Evolutionary conservation across 768 basidiomycete species (phyloP).

Genomic region (Leccinum aurantiacum): DNA sequence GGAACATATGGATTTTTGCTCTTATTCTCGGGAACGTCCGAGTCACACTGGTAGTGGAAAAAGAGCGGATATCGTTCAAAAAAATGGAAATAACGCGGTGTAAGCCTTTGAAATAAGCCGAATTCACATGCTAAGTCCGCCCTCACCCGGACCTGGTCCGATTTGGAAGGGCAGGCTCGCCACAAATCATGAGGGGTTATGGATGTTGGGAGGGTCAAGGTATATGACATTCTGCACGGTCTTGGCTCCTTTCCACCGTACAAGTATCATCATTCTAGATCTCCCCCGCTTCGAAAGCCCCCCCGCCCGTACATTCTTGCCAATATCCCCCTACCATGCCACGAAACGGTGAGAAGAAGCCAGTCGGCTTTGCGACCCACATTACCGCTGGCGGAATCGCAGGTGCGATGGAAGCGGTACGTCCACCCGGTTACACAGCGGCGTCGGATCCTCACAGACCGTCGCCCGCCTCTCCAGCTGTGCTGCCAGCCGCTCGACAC

Average conservation of each 20-base stretch:
- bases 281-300: neutral
- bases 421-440: conserved; percentile 21
- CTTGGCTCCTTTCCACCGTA: neutral
- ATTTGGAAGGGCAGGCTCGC: conserved; percentile 7
- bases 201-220: neutral
- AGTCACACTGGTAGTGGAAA: conserved; percentile 10
- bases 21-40: neutral
- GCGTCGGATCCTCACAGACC: conserved; percentile 2
- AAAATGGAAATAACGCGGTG: conserved; percentile 22
- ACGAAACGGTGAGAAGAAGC: conserved; percentile 62
- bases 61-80: conserved; percentile 21
- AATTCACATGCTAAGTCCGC: conserved; percentile 37
- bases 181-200: conserved; percentile 23
- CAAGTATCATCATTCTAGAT: neutral
- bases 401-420: conserved; percentile 88
- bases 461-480: conserved; percentile 41
- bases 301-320: neutral
- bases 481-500: conserved; percentile 94
- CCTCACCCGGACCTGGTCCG: neutral
- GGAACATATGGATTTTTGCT: conserved; percentile 7
- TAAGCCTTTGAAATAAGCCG: conserved; percentile 6
- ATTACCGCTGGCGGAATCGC: conserved; percentile 94
- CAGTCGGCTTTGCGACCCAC: conserved; percentile 84
- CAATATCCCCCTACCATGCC: conserved; percentile 42
- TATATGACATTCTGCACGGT: neutral